Percentiles rank a stretch among this genome's conserved stretches.
Conservation (phyloP, 1,139 yeast species). For the Taiozyma sp. region DNA sequence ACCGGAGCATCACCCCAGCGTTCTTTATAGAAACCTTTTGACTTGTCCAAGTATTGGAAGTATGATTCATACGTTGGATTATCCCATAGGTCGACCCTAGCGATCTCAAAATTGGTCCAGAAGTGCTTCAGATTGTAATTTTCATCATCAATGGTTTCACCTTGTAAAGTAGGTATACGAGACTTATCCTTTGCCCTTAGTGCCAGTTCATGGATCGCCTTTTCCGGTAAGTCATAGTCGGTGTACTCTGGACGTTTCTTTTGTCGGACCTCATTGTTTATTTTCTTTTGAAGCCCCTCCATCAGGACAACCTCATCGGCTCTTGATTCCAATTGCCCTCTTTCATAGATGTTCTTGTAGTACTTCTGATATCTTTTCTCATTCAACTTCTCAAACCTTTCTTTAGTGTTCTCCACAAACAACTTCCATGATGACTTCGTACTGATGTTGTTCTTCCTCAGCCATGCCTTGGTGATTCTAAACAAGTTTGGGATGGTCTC, state of each 20-base stretch:
- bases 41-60: slow-evolving; percentile 58
- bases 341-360: slow-evolving; percentile 25
- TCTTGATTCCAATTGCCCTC: slow-evolving; percentile 11
- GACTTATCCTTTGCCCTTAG: slow-evolving; percentile 15
- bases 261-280: slow-evolving; percentile 8
- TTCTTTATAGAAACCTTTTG: slow-evolving; percentile 82
- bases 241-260: slow-evolving; percentile 7
- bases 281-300: slow-evolving; percentile 7
- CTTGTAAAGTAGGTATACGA: slow-evolving; percentile 35
- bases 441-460: slow-evolving; percentile 39
- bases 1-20: slow-evolving; percentile 97
- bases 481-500: slow-evolving; percentile 81
- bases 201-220: slow-evolving; percentile 10
- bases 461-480: slow-evolving; percentile 62
- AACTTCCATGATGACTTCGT: slow-evolving; percentile 58
- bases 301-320: slow-evolving; percentile 12
- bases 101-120: slow-evolving; percentile 94
- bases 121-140: slow-evolving; percentile 82
- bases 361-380: slow-evolving; percentile 17
- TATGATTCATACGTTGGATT: slow-evolving; percentile 59
- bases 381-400: slow-evolving; percentile 21
- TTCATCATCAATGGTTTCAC: slow-evolving; percentile 57
- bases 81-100: slow-evolving; percentile 68
- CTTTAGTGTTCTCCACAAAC: slow-evolving; percentile 35
- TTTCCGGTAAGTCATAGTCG: slow-evolving; percentile 9